Evolutionary conservation across 208 protist species (phyloP), one percentile per base, ranked within the genome.

Genomic region (Leishmania arabica): DNA sequence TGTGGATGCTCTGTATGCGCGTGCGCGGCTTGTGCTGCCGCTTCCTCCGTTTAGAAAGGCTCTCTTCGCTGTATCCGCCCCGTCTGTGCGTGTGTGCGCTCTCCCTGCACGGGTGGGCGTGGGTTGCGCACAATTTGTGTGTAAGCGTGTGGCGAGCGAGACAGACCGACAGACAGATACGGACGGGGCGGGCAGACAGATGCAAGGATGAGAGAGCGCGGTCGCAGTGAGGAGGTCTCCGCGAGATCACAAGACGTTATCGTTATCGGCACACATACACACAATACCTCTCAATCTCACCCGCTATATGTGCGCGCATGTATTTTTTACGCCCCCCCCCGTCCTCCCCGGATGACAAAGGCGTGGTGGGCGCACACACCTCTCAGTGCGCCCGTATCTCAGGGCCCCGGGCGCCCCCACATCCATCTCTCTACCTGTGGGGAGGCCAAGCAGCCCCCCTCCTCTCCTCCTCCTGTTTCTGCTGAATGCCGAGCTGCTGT

Each of bases 81-180:
- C 62, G 62, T 24, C 62, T 34, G 9, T 45, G 31, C 31, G 24
- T 68, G 27, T 40, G n/a, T 68, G 64, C 13, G n/a, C 34, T 19
- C n/a, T 40, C n/a, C 42, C 49, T 19, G 17, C 6, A 37, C 40
- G 66, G n/a, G 7, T 73, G 24, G 45, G 11, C 24, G 47, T 73
- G 40, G 21, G 27, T 51, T 9, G 45, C 69, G 6, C 47, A 49
- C 27, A n/a, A 2, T 76, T 42, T 84, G 49, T 75, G 64, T 49
- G 78, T 81, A 60, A 42, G 62, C 62, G 73, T 53, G 49, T 76
- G 64, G 21, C 17, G 79, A 56, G 31, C 13, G 65, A 65, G 40
- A 31, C 6, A 19, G 45, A 70, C 17, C 19, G 62, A 34, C 6
- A 34, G 34, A 21, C 7, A 27, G 31, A 68, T 3, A 21, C 62